These are phyloP conservation scores for Metarhizium guizhouense DNA, from an alignment of 2,329 filamentous ascomycete genomes.

Conservation along the genomic window DNA sequence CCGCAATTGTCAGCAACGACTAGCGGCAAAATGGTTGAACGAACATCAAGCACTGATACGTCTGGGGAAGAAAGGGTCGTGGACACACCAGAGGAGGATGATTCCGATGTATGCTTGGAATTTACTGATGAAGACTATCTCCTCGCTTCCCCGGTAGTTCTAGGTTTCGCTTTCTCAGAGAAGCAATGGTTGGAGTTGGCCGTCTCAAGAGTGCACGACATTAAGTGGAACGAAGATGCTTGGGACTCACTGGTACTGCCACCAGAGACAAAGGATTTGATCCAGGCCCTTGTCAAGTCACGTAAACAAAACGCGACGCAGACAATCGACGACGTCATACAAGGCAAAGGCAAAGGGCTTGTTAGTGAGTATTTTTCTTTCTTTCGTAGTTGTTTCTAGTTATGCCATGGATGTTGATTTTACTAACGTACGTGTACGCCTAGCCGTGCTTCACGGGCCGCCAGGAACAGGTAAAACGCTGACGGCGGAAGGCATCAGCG, in stretches of 20 bases:
- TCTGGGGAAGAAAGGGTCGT: constrained; percentile 3
- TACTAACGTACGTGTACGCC: constrained; percentile 9
- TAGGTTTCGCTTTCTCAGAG: constrained; percentile 80
- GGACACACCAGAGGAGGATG: constrained; percentile 9
- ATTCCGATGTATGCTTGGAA: constrained; percentile 26
- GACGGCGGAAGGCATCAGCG: constrained; percentile 78
- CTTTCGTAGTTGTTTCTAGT: not conserved
- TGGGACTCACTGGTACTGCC: constrained; percentile 74
- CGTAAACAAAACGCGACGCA: constrained; percentile 75
- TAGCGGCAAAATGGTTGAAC: constrained; percentile 9
- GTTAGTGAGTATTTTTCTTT: constrained; percentile 39
- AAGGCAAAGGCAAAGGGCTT: constrained; percentile 79
- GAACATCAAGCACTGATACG: not conserved
- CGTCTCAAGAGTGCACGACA: constrained; percentile 69
- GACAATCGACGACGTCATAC: constrained; percentile 74
- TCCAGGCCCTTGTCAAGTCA: constrained; percentile 69
- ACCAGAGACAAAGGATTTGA: constrained; percentile 51
- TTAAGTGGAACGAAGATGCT: constrained; percentile 75
- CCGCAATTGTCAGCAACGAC: constrained; percentile 42
- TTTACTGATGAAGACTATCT: constrained; percentile 80
- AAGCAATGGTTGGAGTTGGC: constrained; percentile 88
- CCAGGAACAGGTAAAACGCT: constrained; percentile 85
- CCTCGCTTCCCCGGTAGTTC: constrained; percentile 72
- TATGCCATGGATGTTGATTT: not conserved
- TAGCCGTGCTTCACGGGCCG: constrained; percentile 68